These are phyloP conservation scores for Margaritispora aquatica DNA, from an alignment of 495 filamentous ascomycete species.

Conservation along the genomic window DNA sequence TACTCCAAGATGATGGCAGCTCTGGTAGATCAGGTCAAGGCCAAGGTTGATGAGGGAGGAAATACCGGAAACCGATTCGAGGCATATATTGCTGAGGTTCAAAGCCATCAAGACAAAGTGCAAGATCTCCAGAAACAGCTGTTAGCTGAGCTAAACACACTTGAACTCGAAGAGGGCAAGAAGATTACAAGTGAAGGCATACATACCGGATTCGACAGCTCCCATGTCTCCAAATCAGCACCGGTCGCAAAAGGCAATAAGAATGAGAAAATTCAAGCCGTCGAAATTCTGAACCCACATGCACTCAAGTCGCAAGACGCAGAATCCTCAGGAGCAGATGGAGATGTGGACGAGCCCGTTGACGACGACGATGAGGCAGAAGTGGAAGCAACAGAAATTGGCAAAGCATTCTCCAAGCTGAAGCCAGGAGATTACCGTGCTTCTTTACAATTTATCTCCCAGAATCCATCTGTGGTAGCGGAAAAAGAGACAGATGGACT, in stretches of 20 bases:
- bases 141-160: conserved; percentile 59
- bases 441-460: conserved; percentile 65
- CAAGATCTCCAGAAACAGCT: conserved; percentile 70
- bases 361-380: conserved; percentile 63
- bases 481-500: conserved; percentile 91
- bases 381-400: conserved; percentile 69
- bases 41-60: conserved; percentile 64
- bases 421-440: conserved; percentile 66
- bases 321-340: conserved; percentile 50
- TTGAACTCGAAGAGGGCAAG: conserved; percentile 78
- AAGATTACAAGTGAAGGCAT: conserved; percentile 94
- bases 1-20: conserved; percentile 96
- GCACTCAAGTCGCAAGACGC: conserved; percentile 13
- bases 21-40: conserved; percentile 89
- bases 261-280: conserved; percentile 39
- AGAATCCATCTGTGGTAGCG: conserved; percentile 67
- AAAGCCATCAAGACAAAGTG: conserved; percentile 70
- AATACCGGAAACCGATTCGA: conserved; percentile 57
- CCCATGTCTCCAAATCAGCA: conserved; percentile 60
- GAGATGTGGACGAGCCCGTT: conserved; percentile 48
- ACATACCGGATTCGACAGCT: conserved; percentile 88
- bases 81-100: conserved; percentile 69
- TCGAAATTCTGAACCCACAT: conserved; percentile 80
- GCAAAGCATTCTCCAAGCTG: conserved; percentile 72
- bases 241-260: conserved; percentile 32